phyloP scores from a whole-genome alignment of 805 yeast genomes.

The Maudiozyma saulgeensis region DNA sequence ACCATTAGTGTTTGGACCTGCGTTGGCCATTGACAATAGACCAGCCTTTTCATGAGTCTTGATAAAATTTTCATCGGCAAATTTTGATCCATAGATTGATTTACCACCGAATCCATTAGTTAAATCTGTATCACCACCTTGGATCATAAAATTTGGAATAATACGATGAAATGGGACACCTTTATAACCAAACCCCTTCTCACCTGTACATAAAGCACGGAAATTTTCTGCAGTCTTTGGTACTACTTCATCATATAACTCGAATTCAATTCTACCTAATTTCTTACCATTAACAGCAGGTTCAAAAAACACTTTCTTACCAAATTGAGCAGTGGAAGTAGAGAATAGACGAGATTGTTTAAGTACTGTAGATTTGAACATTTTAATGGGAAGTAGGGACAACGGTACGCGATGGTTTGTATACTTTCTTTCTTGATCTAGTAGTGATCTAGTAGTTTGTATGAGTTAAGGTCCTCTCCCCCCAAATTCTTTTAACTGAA shows the following conservation, averaged over 20 bases:
- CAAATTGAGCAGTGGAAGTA: slow-evolving; percentile 35
- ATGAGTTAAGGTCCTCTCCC: too few relatives aligned
- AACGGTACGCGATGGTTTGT: too few relatives aligned
- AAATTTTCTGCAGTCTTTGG: slow-evolving; percentile 78
- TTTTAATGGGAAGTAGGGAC: too few relatives aligned
- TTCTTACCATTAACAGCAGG: slow-evolving; percentile 46
- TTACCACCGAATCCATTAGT: slow-evolving; percentile 92
- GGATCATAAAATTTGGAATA: slow-evolving; percentile 92
- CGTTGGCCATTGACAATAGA: slow-evolving; percentile 82
- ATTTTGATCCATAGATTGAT: slow-evolving; percentile 67
- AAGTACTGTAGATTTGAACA: slow-evolving; percentile 15
- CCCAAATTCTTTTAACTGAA: too few relatives aligned
- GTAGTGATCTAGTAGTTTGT: not conserved
- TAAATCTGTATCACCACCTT: slow-evolving; percentile 84
- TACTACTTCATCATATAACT: slow-evolving; percentile 33
- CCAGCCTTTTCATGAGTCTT: slow-evolving; percentile 74
- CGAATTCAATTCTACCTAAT: slow-evolving; percentile 29
- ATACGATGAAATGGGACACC: slow-evolving; percentile 87
- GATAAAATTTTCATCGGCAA: slow-evolving; percentile 51
- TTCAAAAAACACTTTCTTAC: slow-evolving; percentile 49
- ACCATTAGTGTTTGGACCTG: slow-evolving; percentile 89
- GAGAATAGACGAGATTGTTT: slow-evolving; percentile 41
- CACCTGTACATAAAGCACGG: slow-evolving; percentile 81
- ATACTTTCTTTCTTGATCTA: not conserved
- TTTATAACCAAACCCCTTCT: slow-evolving; percentile 80